These are phyloP conservation scores for Apiospora phragmitis DNA, from an alignment of 2,329 filamentous ascomycete species.

Conservation along the genomic window DNA sequence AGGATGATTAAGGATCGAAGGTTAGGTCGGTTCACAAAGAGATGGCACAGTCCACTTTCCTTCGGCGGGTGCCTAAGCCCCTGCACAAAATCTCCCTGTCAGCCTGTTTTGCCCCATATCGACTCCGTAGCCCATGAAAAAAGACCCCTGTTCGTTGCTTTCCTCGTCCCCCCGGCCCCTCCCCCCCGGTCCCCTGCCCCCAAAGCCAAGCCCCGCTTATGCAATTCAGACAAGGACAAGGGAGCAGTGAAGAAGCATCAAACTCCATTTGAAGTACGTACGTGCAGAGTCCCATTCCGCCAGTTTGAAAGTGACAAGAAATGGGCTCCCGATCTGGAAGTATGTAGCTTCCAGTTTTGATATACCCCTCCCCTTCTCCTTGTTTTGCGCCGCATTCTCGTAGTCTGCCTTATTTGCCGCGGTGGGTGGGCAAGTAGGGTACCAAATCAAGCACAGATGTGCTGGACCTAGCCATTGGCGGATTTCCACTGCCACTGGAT, in stretches of 20 bases:
- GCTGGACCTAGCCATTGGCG: neutral
- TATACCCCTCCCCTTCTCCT: neutral
- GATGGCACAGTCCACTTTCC: neutral
- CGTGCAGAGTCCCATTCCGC: neutral
- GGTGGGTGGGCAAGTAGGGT: neutral
- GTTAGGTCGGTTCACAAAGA: neutral
- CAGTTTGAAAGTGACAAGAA: neutral
- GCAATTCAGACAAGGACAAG: neutral
- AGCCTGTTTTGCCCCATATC: neutral
- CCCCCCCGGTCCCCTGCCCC: neutral
- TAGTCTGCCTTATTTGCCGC: neutral
- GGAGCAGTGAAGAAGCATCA: neutral
- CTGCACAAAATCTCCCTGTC: neutral
- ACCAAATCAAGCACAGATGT: neutral
- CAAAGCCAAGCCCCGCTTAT: neutral
- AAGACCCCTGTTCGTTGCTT: neutral
- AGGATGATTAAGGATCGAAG: conserved; percentile 2
- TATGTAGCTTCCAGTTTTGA: neutral
- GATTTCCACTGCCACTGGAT: neutral
- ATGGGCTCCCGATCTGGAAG: neutral
- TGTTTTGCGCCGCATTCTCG: neutral
- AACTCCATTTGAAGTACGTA: neutral
- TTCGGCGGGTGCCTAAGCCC: neutral
- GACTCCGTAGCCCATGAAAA: neutral
- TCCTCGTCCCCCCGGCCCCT: neutral